Evolutionary conservation across 352 stramenopile species (phyloP).

Genomic region (Globisporangium spiculum): DNA sequence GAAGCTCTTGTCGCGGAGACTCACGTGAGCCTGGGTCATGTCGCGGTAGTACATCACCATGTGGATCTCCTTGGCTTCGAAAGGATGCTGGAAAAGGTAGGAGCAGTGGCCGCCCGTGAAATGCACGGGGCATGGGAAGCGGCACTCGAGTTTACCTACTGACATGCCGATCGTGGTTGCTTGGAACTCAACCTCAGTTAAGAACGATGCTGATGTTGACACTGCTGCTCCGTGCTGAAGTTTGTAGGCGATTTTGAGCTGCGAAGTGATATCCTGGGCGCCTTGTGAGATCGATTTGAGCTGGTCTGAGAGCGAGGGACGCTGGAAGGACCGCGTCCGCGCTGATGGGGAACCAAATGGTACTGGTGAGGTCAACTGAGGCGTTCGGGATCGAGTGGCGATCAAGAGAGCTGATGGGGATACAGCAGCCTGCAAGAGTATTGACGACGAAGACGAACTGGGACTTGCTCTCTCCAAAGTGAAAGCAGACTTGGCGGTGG

Average conservation of each 20-base stretch:
- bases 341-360: neutral
- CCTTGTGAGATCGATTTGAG: conserved; percentile 53
- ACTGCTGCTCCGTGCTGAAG: conserved; percentile 20
- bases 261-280: conserved; percentile 45
- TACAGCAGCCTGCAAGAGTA: neutral
- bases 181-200: conserved; percentile 22
- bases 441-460: neutral
- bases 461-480: neutral
- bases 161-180: conserved; percentile 47
- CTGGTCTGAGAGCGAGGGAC: conserved; percentile 62
- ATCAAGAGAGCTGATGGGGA: neutral
- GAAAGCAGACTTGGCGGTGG: neutral
- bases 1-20: conserved; percentile 37
- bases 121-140: conserved; percentile 54
- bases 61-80: conserved; percentile 54
- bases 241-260: conserved; percentile 44
- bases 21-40: conserved; percentile 49
- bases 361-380: neutral
- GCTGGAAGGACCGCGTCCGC: conserved; percentile 11
- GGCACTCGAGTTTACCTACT: conserved; percentile 57
- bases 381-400: conserved; percentile 6
- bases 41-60: conserved; percentile 82
- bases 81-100: conserved; percentile 77
- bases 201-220: neutral
- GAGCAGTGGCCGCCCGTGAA: conserved; percentile 51